Evolutionary conservation across 2,329 filamentous ascomycete genomes (phyloP).

Genomic region (Thelonectria rubi): DNA sequence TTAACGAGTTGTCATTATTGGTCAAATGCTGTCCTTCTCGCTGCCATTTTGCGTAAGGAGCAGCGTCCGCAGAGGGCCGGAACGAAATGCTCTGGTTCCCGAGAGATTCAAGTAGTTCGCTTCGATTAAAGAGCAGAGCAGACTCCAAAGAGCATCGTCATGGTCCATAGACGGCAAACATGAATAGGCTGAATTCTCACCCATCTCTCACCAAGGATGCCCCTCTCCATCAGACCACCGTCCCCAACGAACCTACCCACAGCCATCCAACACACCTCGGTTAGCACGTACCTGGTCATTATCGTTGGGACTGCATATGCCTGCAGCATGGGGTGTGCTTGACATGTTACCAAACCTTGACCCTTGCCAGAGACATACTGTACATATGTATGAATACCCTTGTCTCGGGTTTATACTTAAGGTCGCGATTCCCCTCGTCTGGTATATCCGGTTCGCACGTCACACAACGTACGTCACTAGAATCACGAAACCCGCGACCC

Average conservation of each 20-base stretch:
- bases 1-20: too few species aligned
- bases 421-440: neutral
- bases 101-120: too few species aligned
- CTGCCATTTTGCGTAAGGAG: too few species aligned
- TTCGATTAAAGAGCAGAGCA: too few species aligned
- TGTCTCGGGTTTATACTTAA: constrained; percentile 1
- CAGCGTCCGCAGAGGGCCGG: too few species aligned
- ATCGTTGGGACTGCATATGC: neutral
- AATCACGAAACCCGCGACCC: too few species aligned
- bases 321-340: neutral
- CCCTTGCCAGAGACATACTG: neutral
- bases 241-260: neutral
- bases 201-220: neutral
- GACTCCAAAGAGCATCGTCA: too few species aligned
- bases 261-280: constrained; percentile 3
- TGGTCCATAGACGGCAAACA: neutral
- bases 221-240: constrained; percentile 8
- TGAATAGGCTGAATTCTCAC: neutral
- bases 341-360: neutral
- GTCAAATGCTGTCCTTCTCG: too few species aligned
- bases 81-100: too few species aligned
- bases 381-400: neutral
- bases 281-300: neutral
- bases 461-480: neutral
- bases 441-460: neutral